phyloP scores from a whole-genome alignment of 179 eudicot genomes.

The Sideroxylon spinosum region DNA sequence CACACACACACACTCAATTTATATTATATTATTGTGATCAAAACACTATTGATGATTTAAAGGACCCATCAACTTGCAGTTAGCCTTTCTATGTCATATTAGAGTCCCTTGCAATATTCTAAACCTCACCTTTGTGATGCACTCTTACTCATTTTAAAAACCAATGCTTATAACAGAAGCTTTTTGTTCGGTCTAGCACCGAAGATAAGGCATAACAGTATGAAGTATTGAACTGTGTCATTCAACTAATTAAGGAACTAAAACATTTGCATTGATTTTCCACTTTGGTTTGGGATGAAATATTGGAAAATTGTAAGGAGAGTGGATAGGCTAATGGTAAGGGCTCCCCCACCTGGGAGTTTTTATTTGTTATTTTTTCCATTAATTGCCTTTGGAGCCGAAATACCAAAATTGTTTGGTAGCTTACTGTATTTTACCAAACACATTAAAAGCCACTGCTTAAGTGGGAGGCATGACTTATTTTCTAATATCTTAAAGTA shows the following conservation, averaged over 20 bases:
- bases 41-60: not conserved
- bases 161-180: not conserved
- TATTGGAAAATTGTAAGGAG: not conserved
- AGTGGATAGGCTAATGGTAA: no score
- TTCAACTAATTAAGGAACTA: not conserved
- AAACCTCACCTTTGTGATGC: not conserved
- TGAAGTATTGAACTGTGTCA: not conserved
- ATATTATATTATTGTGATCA: not conserved
- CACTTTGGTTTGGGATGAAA: not conserved
- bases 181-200: not conserved
- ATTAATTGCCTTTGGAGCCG: not conserved
- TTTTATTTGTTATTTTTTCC: not conserved
- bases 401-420: not conserved
- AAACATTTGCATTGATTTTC: not conserved
- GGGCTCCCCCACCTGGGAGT: no score
- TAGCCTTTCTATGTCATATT: slow-evolving; percentile 1
- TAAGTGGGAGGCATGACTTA: not conserved
- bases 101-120: not conserved
- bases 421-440: not conserved
- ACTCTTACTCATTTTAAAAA: not conserved
- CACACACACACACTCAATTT: no score
- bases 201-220: not conserved
- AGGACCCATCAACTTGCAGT: not conserved
- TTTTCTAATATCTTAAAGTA: not conserved
- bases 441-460: not conserved